These are phyloP conservation scores for Rhododendron griersonianum DNA, from an alignment of 148 eudicot genomes.

Conservation along the genomic window DNA sequence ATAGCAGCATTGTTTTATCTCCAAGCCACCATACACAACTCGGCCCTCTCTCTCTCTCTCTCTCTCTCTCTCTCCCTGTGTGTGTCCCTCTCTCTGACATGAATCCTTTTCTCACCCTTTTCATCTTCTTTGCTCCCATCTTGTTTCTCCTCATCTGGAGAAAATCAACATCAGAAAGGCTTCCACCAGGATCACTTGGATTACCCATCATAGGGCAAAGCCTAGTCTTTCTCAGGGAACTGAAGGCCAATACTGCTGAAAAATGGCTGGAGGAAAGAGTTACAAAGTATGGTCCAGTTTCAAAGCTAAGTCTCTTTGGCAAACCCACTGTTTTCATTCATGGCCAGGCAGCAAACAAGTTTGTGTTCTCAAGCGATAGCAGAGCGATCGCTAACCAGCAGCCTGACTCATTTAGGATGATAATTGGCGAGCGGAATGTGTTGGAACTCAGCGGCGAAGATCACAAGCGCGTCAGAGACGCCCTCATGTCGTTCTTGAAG, in stretches of 20 bases:
- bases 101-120: constrained; percentile 17
- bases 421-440: constrained; percentile 27
- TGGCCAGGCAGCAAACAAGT: constrained; percentile 51
- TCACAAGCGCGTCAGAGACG: constrained; percentile 18
- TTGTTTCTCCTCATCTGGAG: constrained; percentile 10
- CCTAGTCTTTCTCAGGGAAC: constrained; percentile 24
- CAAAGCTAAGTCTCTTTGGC: constrained; percentile 42
- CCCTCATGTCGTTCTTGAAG: constrained; percentile 40
- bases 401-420: constrained; percentile 23
- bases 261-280: constrained; percentile 34
- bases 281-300: constrained; percentile 26
- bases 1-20: no score
- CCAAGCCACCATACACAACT: no score
- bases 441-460: constrained; percentile 41
- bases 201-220: constrained; percentile 44
- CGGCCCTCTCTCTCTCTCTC: no score
- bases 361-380: constrained; percentile 29
- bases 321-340: constrained; percentile 37
- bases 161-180: constrained; percentile 3
- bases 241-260: constrained; percentile 40
- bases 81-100: neutral
- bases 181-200: constrained; percentile 46
- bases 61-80: no score
- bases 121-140: constrained; percentile 18
- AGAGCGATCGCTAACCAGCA: constrained; percentile 27